phyloP scores from a whole-genome alignment of 345 rosid species.

The Brassica cretica region DNA sequence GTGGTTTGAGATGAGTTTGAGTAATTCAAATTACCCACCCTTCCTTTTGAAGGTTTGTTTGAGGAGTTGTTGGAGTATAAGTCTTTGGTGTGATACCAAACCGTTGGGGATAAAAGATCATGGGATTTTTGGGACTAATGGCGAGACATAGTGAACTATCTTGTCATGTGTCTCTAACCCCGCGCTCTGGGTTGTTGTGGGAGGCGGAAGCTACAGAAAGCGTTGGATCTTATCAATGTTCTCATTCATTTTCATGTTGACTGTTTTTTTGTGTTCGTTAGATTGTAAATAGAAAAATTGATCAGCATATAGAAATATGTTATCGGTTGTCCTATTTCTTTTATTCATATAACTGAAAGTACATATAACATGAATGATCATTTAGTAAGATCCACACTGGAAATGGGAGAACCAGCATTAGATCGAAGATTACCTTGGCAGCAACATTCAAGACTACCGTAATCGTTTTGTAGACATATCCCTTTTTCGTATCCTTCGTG shows the following conservation, averaged over 20 bases:
- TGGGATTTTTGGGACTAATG: too few relatives aligned
- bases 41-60: too few relatives aligned
- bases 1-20: too few relatives aligned
- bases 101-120: too few relatives aligned
- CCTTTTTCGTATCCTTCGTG: neutral
- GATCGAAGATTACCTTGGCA: neutral
- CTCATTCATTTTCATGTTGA: neutral
- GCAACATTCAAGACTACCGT: neutral
- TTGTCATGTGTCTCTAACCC: too few relatives aligned
- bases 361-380: neutral
- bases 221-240: neutral
- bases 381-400: neutral
- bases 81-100: too few relatives aligned
- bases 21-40: too few relatives aligned
- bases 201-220: neutral
- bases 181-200: too few relatives aligned
- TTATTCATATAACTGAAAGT: neutral
- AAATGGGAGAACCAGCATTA: neutral
- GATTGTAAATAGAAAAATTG: neutral
- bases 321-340: neutral
- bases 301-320: neutral
- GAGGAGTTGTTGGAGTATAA: too few relatives aligned
- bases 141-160: too few relatives aligned
- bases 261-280: neutral
- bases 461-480: neutral